Evolutionary conservation across 208 protist species (phyloP), one percentile per base, ranked within the genome.

Genomic region (Porcisia deanei): DNA sequence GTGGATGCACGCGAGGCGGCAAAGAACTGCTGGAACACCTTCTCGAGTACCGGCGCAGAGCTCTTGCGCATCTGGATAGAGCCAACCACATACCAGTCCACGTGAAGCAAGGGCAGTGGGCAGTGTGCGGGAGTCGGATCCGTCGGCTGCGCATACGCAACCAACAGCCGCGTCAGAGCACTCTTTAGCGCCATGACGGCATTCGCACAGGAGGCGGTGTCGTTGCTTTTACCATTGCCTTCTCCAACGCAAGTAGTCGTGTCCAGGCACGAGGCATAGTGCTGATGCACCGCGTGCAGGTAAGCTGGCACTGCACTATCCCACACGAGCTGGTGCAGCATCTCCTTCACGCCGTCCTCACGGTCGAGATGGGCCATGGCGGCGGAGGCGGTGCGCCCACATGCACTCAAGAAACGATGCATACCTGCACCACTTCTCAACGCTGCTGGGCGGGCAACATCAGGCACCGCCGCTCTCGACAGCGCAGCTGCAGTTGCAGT

Each of bases 231-330:
- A 12, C 10, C n/a, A 34, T 10, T 0, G 55, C 2, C 25, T 39
- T n/a, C 57, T 39, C n/a, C 25, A 61, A 61, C 25, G 57, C 63
- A 58, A 34, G 55, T 41, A 43, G 25, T 47, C 47, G 25, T 22
- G 30, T 30, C 30, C 18, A 41, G 3, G 1, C 34, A 47, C 37
- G 53, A 2, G 20, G 10, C 22, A 61, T 55, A 85, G 99, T 99
- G 98, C 99, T 99, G 77, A 99, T 91, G 86, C 96, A 96, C 25
- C 99, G 97, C 95, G 99, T 99, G 75, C 96, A 92, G 68, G 99
- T 61, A 91, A 4, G 87, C 85, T 3, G 87, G 87, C 30, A 91
- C 45, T 7, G 85, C 87, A 22, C 60, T 76, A 18, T 80, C 74
- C 83, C 85, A 91, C 9, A 87, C 58, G 64, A 90, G 73, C 34